These are phyloP conservation scores for Thelephora ganbajun DNA, from an alignment of 768 basidiomycete genomes.

Conservation along the genomic window DNA sequence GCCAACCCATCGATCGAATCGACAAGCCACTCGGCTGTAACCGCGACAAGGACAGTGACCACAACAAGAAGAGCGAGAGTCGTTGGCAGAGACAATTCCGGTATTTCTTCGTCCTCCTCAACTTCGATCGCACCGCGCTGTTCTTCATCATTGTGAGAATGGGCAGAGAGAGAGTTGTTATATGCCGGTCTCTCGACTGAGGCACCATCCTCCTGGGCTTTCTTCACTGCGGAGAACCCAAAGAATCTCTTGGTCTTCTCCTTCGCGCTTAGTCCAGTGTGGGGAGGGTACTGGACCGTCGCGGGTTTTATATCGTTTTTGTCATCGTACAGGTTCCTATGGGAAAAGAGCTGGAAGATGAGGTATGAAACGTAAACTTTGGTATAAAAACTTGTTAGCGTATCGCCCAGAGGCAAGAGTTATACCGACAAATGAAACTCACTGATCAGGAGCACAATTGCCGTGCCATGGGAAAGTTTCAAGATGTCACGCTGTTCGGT, in stretches of 20 bases:
- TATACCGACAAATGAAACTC: constrained; percentile 12
- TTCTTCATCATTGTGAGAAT: background rate
- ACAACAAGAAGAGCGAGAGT: constrained; percentile 20
- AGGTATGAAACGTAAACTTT: constrained; percentile 38
- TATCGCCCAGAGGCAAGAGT: background rate
- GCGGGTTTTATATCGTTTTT: background rate
- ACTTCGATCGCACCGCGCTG: constrained; percentile 7
- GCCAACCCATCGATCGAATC: constrained; percentile 73
- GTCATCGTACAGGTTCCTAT: constrained; percentile 37
- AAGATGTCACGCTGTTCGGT: background rate
- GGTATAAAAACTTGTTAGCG: background rate
- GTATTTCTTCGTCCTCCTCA: constrained; percentile 20
- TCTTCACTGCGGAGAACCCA: background rate
- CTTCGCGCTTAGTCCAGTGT: background rate
- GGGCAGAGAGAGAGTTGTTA: background rate
- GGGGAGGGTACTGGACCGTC: constrained; percentile 1
- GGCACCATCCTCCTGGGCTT: background rate
- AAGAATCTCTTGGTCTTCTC: background rate
- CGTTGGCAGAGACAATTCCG: constrained; percentile 20
- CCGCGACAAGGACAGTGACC: constrained; percentile 33
- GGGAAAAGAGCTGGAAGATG: constrained; percentile 44
- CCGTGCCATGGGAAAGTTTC: constrained; percentile 5
- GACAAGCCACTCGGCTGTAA: constrained; percentile 56
- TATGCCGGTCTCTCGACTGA: background rate
- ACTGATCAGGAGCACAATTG: constrained; percentile 41